Evolutionary conservation across 805 yeast genomes (phyloP).

Genomic region (Blastobotrys parvus): DNA sequence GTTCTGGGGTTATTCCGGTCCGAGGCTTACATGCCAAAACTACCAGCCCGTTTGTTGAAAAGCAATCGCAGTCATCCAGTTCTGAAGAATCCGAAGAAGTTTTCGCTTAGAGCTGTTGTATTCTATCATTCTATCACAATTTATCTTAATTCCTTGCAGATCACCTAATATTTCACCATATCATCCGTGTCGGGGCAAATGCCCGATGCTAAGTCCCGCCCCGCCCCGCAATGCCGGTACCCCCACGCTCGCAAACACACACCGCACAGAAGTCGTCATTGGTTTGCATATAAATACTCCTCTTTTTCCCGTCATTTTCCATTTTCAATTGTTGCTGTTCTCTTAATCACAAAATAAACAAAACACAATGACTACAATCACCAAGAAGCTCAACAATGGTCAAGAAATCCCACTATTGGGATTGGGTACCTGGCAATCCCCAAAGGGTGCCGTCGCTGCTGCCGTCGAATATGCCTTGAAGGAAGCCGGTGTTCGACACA

Average conservation of each 20-base stretch:
- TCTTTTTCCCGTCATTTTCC: not conserved
- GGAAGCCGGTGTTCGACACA: conserved; percentile 59
- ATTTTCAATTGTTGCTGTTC: not conserved
- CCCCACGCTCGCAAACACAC: not conserved
- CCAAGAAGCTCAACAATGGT: conserved; percentile 44
- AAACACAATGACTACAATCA: conserved; percentile 2
- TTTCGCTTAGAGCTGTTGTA: too few relatives aligned
- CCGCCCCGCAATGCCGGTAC: not conserved
- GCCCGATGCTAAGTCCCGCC: not conserved
- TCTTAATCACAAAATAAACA: not conserved
- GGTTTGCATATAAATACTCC: not conserved
- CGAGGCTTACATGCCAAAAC: conserved; percentile 16
- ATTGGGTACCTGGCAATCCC: conserved; percentile 66
- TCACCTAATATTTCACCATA: too few relatives aligned
- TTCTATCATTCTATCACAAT: too few relatives aligned
- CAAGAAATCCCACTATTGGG: conserved; percentile 57
- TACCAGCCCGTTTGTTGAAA: too few relatives aligned
- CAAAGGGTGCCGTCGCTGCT: conserved; percentile 42
- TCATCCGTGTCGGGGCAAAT: too few relatives aligned
- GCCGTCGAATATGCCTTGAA: conserved; percentile 52
- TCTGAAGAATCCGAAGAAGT: too few relatives aligned
- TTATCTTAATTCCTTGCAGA: too few relatives aligned
- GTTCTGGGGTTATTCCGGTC: conserved; percentile 22
- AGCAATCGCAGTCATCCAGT: too few relatives aligned
- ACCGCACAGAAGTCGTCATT: too few relatives aligned